phyloP scores from a whole-genome alignment of 129 eudicot genomes.

The carrot (Daucus carota) region DH1_v3.0 NC_030388.2:1547501-1548000 shows the following conservation, averaged over 20 bases:
- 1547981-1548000: too few relatives aligned
- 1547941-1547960: neutral
- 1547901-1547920: neutral
- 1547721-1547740: too few relatives aligned
- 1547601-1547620: conserved; percentile 99
- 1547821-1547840: neutral
- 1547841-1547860: conserved; percentile 21
- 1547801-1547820: neutral
- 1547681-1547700: too few relatives aligned
- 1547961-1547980: neutral
- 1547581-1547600: neutral
- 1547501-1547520: conserved; percentile 7
- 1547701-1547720: too few relatives aligned
- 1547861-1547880: conserved; percentile 87
- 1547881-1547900: conserved; percentile 61
- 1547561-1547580: neutral
- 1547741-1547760: too few relatives aligned
- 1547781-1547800: conserved; percentile 4
- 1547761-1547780: neutral
- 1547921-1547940: neutral
- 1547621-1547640: conserved; percentile 90
- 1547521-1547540: conserved; percentile 18
- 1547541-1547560: neutral
- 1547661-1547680: too few relatives aligned
- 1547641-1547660: conserved; percentile 9